phyloP scores from a whole-genome alignment of 2,329 filamentous ascomycete genomes.

The Myriosclerotinia scirpicola region DNA sequence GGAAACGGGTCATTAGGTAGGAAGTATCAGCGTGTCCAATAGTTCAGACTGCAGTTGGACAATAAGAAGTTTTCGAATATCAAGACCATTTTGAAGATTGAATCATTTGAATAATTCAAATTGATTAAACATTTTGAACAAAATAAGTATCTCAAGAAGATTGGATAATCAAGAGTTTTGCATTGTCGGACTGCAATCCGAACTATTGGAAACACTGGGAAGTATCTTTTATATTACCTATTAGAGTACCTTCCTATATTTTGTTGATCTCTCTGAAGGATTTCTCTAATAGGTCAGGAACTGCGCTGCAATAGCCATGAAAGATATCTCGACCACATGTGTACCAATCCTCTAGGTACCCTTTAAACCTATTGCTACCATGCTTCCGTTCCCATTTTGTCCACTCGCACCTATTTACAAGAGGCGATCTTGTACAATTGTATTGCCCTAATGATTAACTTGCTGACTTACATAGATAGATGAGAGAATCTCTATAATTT shows the following conservation, averaged over 20 bases:
- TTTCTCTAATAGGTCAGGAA: constrained; percentile 2
- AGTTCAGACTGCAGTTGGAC: no score
- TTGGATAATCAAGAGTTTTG: no score
- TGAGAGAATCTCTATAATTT: constrained; percentile 10
- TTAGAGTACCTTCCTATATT: neutral
- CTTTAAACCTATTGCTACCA: neutral
- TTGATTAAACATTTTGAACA: no score
- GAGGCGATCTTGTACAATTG: neutral
- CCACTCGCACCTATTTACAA: neutral
- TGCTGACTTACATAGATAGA: constrained; percentile 19
- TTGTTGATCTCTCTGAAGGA: neutral
- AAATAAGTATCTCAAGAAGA: no score
- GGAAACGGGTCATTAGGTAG: no score
- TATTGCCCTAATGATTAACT: neutral
- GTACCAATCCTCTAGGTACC: neutral
- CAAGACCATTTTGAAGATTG: no score
- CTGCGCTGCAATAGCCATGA: neutral
- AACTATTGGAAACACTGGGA: neutral
- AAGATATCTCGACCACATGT: neutral
- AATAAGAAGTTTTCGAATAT: no score
- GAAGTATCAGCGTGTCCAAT: neutral
- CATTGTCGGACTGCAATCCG: no score
- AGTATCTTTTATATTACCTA: neutral
- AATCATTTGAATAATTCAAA: no score
- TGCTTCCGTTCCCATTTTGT: neutral